Percentiles rank a stretch among this genome's conserved stretches.
Conservation (phyloP, 2,329 filamentous ascomycete species). For the Myrmaecium sp. region DNA sequence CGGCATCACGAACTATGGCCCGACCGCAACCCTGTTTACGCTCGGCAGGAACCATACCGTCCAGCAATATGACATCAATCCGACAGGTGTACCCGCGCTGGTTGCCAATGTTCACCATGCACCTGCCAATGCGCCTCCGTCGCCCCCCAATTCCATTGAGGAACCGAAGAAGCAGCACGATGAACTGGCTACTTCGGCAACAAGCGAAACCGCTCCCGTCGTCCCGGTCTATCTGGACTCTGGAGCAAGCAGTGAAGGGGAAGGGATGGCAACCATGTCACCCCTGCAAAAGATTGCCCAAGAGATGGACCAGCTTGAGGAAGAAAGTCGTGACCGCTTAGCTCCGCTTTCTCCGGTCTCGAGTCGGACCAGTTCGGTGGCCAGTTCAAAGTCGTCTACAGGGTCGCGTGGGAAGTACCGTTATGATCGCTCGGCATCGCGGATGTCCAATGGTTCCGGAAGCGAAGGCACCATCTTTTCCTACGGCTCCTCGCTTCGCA, state of each 20-base stretch:
- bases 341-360: slow-evolving; percentile 52
- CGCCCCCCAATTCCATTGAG: slow-evolving; percentile 66
- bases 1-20: slow-evolving; percentile 75
- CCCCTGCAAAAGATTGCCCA: slow-evolving; percentile 60
- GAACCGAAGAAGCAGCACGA: slow-evolving; percentile 38
- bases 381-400: slow-evolving; percentile 35
- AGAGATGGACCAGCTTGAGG: slow-evolving; percentile 48
- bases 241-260: slow-evolving; percentile 56
- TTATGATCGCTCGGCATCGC: slow-evolving; percentile 25
- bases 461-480: slow-evolving; percentile 53
- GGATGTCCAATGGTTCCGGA: slow-evolving; percentile 14
- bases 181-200: slow-evolving; percentile 14
- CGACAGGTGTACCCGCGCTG: slow-evolving; percentile 47
- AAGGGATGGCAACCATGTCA: slow-evolving; percentile 37
- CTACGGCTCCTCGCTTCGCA: slow-evolving; percentile 39
- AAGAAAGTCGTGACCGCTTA: slow-evolving; percentile 42
- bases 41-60: slow-evolving; percentile 74
- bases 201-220: slow-evolving; percentile 12
- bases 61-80: slow-evolving; percentile 90
- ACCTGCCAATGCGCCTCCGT: slow-evolving; percentile 60
- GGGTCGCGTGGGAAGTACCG: slow-evolving; percentile 28
- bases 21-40: slow-evolving; percentile 83
- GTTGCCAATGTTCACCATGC: slow-evolving; percentile 79
- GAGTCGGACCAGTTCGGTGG: slow-evolving; percentile 40
- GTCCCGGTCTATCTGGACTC: slow-evolving; percentile 29